Conservation (phyloP, 1,139 yeast genomes). For the Yamadazyma taylorii region DNA sequence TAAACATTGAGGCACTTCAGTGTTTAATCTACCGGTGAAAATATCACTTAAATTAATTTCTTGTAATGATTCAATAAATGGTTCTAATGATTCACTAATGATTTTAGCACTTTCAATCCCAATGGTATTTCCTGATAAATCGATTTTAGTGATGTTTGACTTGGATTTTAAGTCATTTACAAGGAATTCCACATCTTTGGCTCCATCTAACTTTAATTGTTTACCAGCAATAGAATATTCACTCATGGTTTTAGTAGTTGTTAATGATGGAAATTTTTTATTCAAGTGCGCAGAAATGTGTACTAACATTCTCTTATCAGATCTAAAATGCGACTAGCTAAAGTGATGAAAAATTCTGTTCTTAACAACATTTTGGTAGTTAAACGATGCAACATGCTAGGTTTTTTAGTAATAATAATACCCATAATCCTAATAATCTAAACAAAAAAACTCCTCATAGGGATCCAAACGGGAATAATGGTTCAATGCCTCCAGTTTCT, state of each 20-base stretch:
- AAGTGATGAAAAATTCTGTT: not conserved
- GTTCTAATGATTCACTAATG: slow-evolving; percentile 61
- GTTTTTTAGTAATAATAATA: slow-evolving; percentile 4
- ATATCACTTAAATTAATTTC: slow-evolving; percentile 86
- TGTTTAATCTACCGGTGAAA: slow-evolving; percentile 90
- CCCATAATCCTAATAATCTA: too few relatives aligned
- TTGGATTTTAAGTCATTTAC: slow-evolving; percentile 13
- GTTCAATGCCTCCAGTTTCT: not conserved
- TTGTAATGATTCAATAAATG: slow-evolving; percentile 48
- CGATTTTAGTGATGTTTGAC: slow-evolving; percentile 54
- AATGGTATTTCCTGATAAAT: slow-evolving; percentile 89
- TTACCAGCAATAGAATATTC: slow-evolving; percentile 67
- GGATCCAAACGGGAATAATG: not conserved
- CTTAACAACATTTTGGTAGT: not conserved
- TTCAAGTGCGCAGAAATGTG: too few relatives aligned
- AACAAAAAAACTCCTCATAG: not conserved
- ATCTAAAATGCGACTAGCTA: too few relatives aligned
- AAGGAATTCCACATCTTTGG: slow-evolving; percentile 58
- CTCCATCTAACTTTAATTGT: slow-evolving; percentile 72
- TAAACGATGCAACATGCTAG: slow-evolving; percentile 13
- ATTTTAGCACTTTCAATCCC: slow-evolving; percentile 86
- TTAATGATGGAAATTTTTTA: too few relatives aligned
- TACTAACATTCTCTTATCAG: slow-evolving; percentile 1
- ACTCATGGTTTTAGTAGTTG: too few relatives aligned
- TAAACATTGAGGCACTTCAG: slow-evolving; percentile 88